Percentiles rank a stretch among this genome's conserved stretches.
These are phyloP conservation scores for Volutella citrinella DNA, from an alignment of 2,329 filamentous ascomycete genomes.

Conservation along the genomic window DNA sequence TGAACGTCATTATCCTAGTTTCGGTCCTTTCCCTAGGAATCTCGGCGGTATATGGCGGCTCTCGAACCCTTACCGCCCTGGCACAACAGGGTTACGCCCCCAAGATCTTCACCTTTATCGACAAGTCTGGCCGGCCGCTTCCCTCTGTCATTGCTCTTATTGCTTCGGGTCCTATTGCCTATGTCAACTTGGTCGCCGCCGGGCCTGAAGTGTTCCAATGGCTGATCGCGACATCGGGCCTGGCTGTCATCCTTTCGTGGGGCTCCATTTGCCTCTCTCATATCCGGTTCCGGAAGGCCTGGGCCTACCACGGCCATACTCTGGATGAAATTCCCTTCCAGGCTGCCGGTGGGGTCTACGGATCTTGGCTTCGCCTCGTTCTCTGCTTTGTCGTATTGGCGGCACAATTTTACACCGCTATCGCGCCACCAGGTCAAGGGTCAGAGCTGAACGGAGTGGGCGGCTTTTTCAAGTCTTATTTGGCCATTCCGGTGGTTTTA, in stretches of 20 bases:
- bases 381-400: constrained; percentile 55
- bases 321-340: constrained; percentile 66
- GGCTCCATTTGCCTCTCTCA: constrained; percentile 60
- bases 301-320: constrained; percentile 55
- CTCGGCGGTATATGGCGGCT: constrained; percentile 53
- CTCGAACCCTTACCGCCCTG: constrained; percentile 53
- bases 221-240: constrained; percentile 62
- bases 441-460: constrained; percentile 39
- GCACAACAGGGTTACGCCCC: constrained; percentile 54
- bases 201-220: constrained; percentile 58
- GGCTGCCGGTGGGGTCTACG: constrained; percentile 57
- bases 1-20: constrained; percentile 55
- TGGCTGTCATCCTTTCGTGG: constrained; percentile 64
- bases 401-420: constrained; percentile 52
- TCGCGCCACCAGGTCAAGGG: constrained; percentile 33
- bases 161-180: constrained; percentile 47
- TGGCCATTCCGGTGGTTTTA: constrained; percentile 54
- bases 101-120: constrained; percentile 51
- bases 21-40: constrained; percentile 55
- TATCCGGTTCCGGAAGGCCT: constrained; percentile 64
- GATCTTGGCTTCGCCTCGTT: constrained; percentile 60
- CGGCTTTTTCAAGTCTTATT: constrained; percentile 54
- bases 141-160: constrained; percentile 43
- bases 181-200: constrained; percentile 41
- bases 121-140: constrained; percentile 50